Percentiles rank a stretch among this genome's conserved stretches.
These are phyloP conservation scores for Globisporangium paroecandrum DNA, from an alignment of 352 stramenopile genomes.

Conservation along the genomic window DNA sequence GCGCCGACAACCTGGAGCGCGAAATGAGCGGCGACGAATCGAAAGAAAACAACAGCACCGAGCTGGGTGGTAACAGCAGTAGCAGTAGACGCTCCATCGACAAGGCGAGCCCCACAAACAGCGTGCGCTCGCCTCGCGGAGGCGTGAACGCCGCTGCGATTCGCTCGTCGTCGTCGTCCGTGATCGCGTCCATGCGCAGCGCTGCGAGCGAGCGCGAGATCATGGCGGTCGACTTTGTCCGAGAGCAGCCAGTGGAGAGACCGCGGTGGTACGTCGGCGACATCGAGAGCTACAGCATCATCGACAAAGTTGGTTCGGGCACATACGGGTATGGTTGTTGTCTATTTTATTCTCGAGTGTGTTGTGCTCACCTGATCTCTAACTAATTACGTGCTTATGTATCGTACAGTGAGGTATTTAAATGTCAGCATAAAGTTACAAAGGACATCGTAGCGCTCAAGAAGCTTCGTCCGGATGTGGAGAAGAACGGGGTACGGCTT, in stretches of 20 bases:
- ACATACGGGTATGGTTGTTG: constrained; percentile 64
- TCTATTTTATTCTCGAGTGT: neutral
- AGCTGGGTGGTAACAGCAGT: neutral
- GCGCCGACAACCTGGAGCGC: neutral
- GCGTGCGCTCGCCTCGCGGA: constrained; percentile 9
- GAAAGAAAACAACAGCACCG: constrained; percentile 1
- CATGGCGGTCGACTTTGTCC: constrained; percentile 40
- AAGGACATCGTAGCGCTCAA: constrained; percentile 87
- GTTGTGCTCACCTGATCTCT: neutral
- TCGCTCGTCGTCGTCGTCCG: constrained; percentile 41
- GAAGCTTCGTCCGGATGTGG: constrained; percentile 78
- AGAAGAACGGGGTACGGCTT: constrained; percentile 77
- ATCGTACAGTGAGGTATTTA: constrained; percentile 73
- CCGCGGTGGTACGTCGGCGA: constrained; percentile 79
- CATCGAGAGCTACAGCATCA: constrained; percentile 87
- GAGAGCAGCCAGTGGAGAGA: constrained; percentile 36
- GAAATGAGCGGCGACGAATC: constrained; percentile 3
- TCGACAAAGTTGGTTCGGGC: constrained; percentile 83
- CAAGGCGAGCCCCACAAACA: constrained; percentile 2
- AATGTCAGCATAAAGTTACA: constrained; percentile 83
- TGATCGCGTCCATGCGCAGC: constrained; percentile 69
- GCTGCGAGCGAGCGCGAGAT: constrained; percentile 75
- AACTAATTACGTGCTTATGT: neutral
- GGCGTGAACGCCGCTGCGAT: constrained; percentile 15
- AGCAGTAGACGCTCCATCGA: neutral